Conservation (phyloP, 177 flowering plant genomes). For the Tripterygium wilfordii region DNA sequence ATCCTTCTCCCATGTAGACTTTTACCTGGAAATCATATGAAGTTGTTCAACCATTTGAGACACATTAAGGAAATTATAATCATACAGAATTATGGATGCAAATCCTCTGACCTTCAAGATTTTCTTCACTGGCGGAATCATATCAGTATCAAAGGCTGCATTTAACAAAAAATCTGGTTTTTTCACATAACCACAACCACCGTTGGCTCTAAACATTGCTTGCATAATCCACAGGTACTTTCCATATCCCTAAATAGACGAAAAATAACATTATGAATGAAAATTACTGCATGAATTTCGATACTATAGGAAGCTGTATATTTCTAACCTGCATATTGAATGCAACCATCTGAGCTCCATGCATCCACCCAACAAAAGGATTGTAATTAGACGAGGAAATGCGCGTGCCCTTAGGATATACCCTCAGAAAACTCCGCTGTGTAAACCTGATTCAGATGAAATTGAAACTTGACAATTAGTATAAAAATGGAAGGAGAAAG, state of each 20-base stretch:
- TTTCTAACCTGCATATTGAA: conserved; percentile 50
- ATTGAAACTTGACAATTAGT: no score
- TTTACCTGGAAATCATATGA: conserved; percentile 16
- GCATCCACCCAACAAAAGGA: conserved; percentile 58
- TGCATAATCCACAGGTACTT: conserved; percentile 29
- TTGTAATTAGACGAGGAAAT: conserved; percentile 53
- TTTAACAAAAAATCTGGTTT: conserved; percentile 27
- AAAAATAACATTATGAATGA: neutral
- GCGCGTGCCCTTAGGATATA: conserved; percentile 48
- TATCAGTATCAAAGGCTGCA: conserved; percentile 21
- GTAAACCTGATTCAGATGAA: no score
- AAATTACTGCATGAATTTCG: neutral
- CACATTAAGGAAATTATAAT: neutral
- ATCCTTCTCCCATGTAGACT: conserved; percentile 31
- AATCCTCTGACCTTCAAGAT: conserved; percentile 17
- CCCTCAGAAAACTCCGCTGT: conserved; percentile 41
- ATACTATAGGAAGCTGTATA: neutral
- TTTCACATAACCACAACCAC: conserved; percentile 32
- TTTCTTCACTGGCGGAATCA: conserved; percentile 14
- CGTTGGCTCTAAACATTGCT: conserved; percentile 30
- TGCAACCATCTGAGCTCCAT: conserved; percentile 85
- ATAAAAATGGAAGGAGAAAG: no score
- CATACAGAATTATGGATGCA: neutral
- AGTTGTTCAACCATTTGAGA: neutral
- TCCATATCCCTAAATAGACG: conserved; percentile 26